phyloP scores from a whole-genome alignment of 352 stramenopile species.

The Globisporangium rhizosaccharum region DNA sequence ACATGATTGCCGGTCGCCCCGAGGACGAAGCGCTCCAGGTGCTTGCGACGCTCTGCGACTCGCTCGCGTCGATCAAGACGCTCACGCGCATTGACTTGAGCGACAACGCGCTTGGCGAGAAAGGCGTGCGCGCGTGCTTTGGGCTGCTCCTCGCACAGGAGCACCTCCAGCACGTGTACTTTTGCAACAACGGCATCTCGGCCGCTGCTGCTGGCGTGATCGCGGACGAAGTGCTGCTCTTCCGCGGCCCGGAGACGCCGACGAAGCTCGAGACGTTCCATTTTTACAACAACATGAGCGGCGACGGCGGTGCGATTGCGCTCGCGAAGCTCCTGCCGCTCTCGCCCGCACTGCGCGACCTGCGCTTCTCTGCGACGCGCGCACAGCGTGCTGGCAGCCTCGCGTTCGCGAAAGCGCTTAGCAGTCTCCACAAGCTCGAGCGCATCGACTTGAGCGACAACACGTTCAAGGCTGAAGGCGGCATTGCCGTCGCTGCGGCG shows the following conservation, averaged over 20 bases:
- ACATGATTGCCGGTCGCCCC: constrained; percentile 81
- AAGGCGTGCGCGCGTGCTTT: constrained; percentile 90
- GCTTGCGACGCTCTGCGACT: constrained; percentile 71
- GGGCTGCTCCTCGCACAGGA: constrained; percentile 74
- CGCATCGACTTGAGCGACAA: constrained; percentile 93
- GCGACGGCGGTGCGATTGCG: constrained; percentile 86
- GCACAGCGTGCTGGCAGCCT: constrained; percentile 83
- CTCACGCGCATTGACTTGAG: constrained; percentile 85
- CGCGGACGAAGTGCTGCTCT: constrained; percentile 84
- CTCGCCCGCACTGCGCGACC: constrained; percentile 81
- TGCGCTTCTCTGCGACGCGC: constrained; percentile 93
- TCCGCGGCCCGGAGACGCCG: constrained; percentile 48
- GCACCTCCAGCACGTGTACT: constrained; percentile 82
- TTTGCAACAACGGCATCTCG: constrained; percentile 95
- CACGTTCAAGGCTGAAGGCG: constrained; percentile 88
- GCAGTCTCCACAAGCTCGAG: constrained; percentile 61
- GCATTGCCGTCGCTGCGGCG: constrained; percentile 79
- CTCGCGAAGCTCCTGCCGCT: constrained; percentile 83
- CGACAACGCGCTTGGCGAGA: constrained; percentile 94
- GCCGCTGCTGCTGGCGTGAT: constrained; percentile 83
- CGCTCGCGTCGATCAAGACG: constrained; percentile 64
- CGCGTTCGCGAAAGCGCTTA: constrained; percentile 80
- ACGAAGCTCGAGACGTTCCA: constrained; percentile 91
- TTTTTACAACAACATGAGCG: constrained; percentile 98
- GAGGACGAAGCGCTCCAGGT: constrained; percentile 83